A percentile compares a stretch with the other conserved stretches of the same genome.
phyloP scores from a whole-genome alignment of 1,139 yeast species.

The Lodderomyces elongisporus region DNA sequence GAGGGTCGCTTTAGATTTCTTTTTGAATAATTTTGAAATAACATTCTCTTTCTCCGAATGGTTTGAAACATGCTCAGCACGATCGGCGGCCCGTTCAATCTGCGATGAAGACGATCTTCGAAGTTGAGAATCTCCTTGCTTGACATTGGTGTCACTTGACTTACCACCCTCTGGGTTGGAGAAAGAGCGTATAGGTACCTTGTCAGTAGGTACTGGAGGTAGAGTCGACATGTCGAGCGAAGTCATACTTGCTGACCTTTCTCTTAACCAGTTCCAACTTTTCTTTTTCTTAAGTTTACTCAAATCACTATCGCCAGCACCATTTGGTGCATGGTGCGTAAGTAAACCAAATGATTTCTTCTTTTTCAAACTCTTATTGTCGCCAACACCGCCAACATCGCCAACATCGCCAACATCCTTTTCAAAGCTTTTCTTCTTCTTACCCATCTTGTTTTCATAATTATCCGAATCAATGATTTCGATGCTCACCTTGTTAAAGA shows the following conservation, averaged over 20 bases:
- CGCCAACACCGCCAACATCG: too few relatives aligned
- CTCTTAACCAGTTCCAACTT: constrained; percentile 41
- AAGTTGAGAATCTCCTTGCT: not conserved
- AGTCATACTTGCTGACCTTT: constrained; percentile 29
- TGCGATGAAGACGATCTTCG: not conserved
- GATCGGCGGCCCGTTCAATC: not conserved
- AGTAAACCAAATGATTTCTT: constrained; percentile 25
- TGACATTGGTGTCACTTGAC: not conserved
- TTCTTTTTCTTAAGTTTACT: constrained; percentile 31
- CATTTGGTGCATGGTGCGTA: constrained; percentile 1
- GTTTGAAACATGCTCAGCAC: not conserved
- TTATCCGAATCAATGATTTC: constrained; percentile 14
- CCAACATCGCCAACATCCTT: not conserved
- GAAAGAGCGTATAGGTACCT: constrained; percentile 21
- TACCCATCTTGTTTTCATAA: constrained; percentile 11
- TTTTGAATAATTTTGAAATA: constrained; percentile 41
- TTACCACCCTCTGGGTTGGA: constrained; percentile 27
- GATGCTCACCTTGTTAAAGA: constrained; percentile 11
- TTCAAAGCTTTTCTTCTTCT: constrained; percentile 2
- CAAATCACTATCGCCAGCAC: constrained; percentile 11
- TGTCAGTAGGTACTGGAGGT: constrained; percentile 17
- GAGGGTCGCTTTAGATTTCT: constrained; percentile 29
- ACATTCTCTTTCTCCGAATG: constrained; percentile 34
- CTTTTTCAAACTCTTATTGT: constrained; percentile 9
- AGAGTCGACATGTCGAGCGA: constrained; percentile 19